These are phyloP conservation scores for Amaranthus hypochondriacus DNA, from an alignment of 148 eudicot genomes.

Conservation along the genomic window DNA sequence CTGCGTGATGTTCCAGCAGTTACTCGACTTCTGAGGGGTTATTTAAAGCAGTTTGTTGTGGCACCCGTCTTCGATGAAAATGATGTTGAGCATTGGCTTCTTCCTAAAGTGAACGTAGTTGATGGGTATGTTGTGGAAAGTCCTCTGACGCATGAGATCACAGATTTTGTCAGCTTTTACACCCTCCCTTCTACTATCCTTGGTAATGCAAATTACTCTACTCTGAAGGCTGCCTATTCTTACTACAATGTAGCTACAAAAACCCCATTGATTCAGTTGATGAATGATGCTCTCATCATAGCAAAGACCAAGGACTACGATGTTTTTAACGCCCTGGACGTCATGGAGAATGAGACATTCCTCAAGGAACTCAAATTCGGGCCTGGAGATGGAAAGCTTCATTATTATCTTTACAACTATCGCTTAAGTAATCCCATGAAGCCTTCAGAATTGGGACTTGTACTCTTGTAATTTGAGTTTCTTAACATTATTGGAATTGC, in stretches of 20 bases:
- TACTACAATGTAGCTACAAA: slow-evolving; percentile 81
- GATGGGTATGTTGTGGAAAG: slow-evolving; percentile 83
- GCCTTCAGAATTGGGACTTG: slow-evolving; percentile 83
- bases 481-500: slow-evolving; percentile 1
- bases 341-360: slow-evolving; percentile 76
- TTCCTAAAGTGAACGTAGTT: slow-evolving; percentile 66
- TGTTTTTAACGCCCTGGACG: slow-evolving; percentile 85
- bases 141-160: slow-evolving; percentile 67
- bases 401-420: slow-evolving; percentile 86
- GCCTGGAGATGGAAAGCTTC: slow-evolving; percentile 95
- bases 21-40: slow-evolving; percentile 65
- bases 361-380: slow-evolving; percentile 87
- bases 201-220: slow-evolving; percentile 58
- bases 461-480: slow-evolving; percentile 54
- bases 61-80: slow-evolving; percentile 82
- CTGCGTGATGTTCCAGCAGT: slow-evolving; percentile 82
- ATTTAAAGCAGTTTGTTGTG: slow-evolving; percentile 59
- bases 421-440: slow-evolving; percentile 61
- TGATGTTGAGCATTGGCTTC: slow-evolving; percentile 93
- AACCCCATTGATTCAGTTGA: slow-evolving; percentile 77
- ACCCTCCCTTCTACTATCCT: slow-evolving; percentile 77
- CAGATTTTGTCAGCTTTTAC: slow-evolving; percentile 91
- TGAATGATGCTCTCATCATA: slow-evolving; percentile 81
- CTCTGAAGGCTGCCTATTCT: slow-evolving; percentile 80
- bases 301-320: slow-evolving; percentile 76